Conservation (phyloP, 768 basidiomycete genomes). For the Baorangia bicolor region DNA sequence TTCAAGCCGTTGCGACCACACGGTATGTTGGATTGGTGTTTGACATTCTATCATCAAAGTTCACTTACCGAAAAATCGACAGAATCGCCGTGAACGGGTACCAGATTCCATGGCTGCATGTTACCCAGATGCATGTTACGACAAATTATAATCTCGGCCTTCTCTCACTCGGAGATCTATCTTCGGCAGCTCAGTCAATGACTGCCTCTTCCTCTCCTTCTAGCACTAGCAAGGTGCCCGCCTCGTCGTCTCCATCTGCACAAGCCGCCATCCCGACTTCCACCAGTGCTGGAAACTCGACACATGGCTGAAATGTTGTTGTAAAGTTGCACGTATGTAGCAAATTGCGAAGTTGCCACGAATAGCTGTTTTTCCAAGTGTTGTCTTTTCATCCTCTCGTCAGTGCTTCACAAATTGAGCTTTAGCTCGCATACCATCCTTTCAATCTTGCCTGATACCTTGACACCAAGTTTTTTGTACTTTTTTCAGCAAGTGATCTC, state of each 20-base stretch:
- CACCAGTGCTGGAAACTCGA: conserved; percentile 5
- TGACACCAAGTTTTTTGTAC: conserved; percentile 5
- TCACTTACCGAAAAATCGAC: neutral
- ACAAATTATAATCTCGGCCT: conserved; percentile 41
- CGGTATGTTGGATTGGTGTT: conserved; percentile 23
- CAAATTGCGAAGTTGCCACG: neutral
- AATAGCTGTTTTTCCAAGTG: neutral
- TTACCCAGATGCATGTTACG: conserved; percentile 52
- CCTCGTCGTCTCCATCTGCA: neutral
- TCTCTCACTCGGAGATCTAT: conserved; percentile 20
- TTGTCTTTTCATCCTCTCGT: neutral
- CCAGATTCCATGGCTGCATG: conserved; percentile 62
- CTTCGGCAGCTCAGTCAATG: conserved; percentile 14
- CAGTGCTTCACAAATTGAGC: neutral
- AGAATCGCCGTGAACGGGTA: conserved; percentile 56
- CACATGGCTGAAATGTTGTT: neutral
- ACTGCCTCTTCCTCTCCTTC: neutral
- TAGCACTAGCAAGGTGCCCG: neutral
- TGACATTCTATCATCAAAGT: neutral
- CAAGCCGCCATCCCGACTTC: neutral
- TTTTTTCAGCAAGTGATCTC: neutral
- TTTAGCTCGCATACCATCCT: neutral
- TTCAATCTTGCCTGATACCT: neutral
- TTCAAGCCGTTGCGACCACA: conserved; percentile 47
- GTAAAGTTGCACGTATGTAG: neutral